Evolutionary conservation across 2,329 filamentous ascomycete genomes (phyloP).

Genomic region (Aspergillus nomiae): DNA sequence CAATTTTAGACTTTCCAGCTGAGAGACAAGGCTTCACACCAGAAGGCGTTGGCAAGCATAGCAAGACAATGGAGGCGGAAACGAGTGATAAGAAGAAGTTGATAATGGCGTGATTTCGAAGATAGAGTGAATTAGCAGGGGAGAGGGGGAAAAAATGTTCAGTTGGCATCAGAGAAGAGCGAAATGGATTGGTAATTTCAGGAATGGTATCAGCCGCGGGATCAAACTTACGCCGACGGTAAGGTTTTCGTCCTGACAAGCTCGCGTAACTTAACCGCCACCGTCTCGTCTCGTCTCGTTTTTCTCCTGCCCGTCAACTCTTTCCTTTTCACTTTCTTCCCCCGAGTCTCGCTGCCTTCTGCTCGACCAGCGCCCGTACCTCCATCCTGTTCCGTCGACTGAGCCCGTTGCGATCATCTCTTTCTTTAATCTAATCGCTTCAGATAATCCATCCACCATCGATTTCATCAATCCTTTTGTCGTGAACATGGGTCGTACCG

Average conservation of each 20-base stretch:
- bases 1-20: conserved; percentile 1
- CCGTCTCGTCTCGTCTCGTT: conserved; percentile 21
- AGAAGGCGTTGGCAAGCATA: neutral
- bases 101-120: neutral
- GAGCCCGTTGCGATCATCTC: conserved; percentile 14
- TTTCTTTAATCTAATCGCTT: conserved; percentile 12
- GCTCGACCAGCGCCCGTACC: conserved; percentile 17
- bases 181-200: neutral
- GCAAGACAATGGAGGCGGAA: neutral
- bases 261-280: conserved; percentile 7
- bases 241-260: conserved; percentile 5
- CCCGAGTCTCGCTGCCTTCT: conserved; percentile 18
- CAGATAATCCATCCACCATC: conserved; percentile 22
- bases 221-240: conserved; percentile 4
- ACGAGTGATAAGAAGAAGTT: neutral
- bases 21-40: neutral
- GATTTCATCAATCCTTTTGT: conserved; percentile 27
- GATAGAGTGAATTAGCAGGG: neutral
- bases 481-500: conserved; percentile 51
- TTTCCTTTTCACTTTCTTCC: conserved; percentile 20
- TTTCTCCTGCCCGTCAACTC: conserved; percentile 15
- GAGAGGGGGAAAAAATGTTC: neutral
- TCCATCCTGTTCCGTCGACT: conserved; percentile 10
- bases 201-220: conserved; percentile 3
- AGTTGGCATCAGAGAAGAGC: no score